Evolutionary conservation across 2,329 filamentous ascomycete genomes (phyloP), one percentile per base, ranked within the genome.

Genomic region (Huntiella abstrusa): DNA sequence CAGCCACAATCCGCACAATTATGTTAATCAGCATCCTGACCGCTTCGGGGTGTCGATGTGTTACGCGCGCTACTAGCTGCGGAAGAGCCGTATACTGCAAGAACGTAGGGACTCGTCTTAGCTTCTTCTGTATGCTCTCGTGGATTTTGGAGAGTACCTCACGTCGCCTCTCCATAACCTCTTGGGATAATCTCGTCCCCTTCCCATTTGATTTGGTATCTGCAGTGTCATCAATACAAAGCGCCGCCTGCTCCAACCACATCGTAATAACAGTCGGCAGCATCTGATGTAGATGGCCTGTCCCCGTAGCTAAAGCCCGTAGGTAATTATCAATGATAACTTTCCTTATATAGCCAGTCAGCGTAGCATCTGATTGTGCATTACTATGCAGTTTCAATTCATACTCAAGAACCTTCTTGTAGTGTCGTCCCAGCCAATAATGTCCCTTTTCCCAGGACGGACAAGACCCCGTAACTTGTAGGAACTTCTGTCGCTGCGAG

Each of bases 241-340:
- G 76, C 34, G 81, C 79, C 4, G 85, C 88, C 51, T 98, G 72
- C 55, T 95, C 88, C 34, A 98, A 68, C 88, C 92, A 99, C 2
- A 98, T 68, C 0, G 91, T 98, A 36, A 99, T 64, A 40, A 95
- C 71, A 51, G 92, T 83, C 0, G 91, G 92, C 33, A 98, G 67
- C 0, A 87, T 95, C 60, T 96, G 87, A 56, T 94, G 93, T 38
- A 95, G 75, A 60, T 96, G 95, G 62, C 96, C 98, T 41, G 85
- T 91, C 32, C 91, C 91, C 53, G 80, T 88, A 22, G 78, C 77
- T 39, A 95, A 71, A 2, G 87, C 92, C 22, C 88, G 76, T 39
- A 94, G 68, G 56, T 93, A 95, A 57, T 93, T 95, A 56, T 95
- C 86, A 52, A 96, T 83, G 33, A 98, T 83, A 12, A 95, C 70